Evolutionary conservation across 371 early-diverging fungal genomes (phyloP), one percentile per base, ranked within the genome.

Genomic region (Rhizomucor pusillus): DNA sequence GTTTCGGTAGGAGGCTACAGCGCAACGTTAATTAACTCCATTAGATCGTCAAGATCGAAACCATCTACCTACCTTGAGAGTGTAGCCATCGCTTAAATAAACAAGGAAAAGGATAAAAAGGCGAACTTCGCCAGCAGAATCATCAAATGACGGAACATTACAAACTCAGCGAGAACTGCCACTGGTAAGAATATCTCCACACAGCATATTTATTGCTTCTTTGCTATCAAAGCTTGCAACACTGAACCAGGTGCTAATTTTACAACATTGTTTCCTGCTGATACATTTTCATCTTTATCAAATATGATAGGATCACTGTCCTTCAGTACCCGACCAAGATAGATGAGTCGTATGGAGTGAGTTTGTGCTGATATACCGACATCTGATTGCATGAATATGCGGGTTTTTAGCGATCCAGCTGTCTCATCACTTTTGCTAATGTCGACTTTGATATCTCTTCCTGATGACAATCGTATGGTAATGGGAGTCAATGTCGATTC

Each of bases 1-100:
- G 78, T 48, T 77, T 74, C 23, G 78, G 78, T 47, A 77, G 62
- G 53, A 74, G 56, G 56, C 74, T 73, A 54, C 10, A 13, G 12
- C n/a, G 11, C 36, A 20, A 36, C 41, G 18, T 34, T 13, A 33
- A 37, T 36, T 47, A 47, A 29, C 18, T 3, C 40, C 6, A 50
- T 13, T 37, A n/a, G 3, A 24, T 20, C 12, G 19, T 12, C 4
- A 16, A 7, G 23, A 12, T 20, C 43, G 6, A 47, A 52, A 16
- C 34, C 37, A 18, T 12, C 4, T 18, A 41, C 20, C 48, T 59
- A 67, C 67, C 67, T 67, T 39, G 67, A 67, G 37, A 67, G 59
- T 41, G 67, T 63, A 12, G 67, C 67, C 67, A 67, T 44, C n/a
- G n/a, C n/a, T n/a, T n/a, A n/a, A n/a, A n/a, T n/a, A n/a, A n/a